These are phyloP conservation scores for Cinnamomum chago DNA, from an alignment of 164 flowering plant genomes.

Conservation along the genomic window DNA sequence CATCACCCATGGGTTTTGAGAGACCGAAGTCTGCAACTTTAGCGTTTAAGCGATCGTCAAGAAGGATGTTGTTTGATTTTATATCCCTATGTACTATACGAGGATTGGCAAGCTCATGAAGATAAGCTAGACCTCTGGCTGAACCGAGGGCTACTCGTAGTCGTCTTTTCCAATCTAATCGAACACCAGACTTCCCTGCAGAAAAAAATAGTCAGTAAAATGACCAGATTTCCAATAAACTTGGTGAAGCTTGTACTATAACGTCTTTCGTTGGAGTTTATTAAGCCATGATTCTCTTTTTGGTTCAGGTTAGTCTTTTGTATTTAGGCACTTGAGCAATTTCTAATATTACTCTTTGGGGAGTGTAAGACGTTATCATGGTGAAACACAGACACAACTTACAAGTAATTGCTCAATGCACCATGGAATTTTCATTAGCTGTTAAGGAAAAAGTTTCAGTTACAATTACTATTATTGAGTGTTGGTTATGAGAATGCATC, in stretches of 20 bases:
- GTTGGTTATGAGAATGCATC: background rate
- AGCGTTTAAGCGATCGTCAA: slow-evolving; percentile 34
- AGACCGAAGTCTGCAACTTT: slow-evolving; percentile 45
- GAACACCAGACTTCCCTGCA: slow-evolving; percentile 33
- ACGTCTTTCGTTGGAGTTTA: no score
- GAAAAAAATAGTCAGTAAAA: background rate
- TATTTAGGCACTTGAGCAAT: background rate
- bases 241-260: background rate
- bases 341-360: background rate
- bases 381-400: no score
- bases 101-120: slow-evolving; percentile 41
- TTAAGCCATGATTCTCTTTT: no score
- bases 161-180: slow-evolving; percentile 36
- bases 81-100: slow-evolving; percentile 43
- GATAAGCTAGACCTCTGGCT: slow-evolving; percentile 39
- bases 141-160: slow-evolving; percentile 38
- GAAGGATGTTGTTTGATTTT: slow-evolving; percentile 38
- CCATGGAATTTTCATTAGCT: background rate
- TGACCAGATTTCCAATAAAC: no score
- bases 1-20: slow-evolving; percentile 27
- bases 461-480: background rate
- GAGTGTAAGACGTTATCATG: background rate
- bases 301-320: background rate
- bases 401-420: background rate
- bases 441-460: background rate